Percentiles rank a stretch among this genome's conserved stretches.
phyloP scores from a whole-genome alignment of 2,329 filamentous ascomycete species.

The Penicillium sp. region DNA sequence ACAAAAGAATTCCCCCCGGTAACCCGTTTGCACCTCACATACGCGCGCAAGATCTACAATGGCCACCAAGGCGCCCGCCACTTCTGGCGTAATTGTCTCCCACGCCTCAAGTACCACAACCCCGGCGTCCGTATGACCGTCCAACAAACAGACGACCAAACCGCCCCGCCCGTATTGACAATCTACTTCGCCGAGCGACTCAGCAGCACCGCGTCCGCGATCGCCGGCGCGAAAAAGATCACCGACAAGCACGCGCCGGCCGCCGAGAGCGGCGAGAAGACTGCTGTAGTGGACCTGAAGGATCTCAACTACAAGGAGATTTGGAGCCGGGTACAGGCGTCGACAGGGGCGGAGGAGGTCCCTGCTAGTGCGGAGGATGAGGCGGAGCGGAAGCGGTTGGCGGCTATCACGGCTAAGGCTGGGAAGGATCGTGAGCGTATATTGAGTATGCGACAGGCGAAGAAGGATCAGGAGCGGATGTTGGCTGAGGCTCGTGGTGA shows the following conservation, averaged over 20 bases:
- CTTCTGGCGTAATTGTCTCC: constrained; percentile 84
- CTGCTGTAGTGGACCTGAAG: constrained; percentile 45
- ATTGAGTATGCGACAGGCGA: constrained; percentile 45
- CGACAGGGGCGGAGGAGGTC: constrained; percentile 47
- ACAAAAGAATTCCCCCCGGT: constrained; percentile 43
- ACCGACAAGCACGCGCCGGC: constrained; percentile 41
- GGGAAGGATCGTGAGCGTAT: constrained; percentile 46
- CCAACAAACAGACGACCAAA: constrained; percentile 65
- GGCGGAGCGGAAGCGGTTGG: constrained; percentile 41
- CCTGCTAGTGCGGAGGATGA: constrained; percentile 40
- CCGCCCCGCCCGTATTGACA: constrained; percentile 43
- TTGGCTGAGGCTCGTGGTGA: constrained; percentile 50
- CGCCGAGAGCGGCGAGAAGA: constrained; percentile 36
- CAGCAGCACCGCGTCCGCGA: constrained; percentile 32
- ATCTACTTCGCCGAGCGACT: constrained; percentile 47
- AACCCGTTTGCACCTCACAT: constrained; percentile 50
- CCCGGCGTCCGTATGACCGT: constrained; percentile 81
- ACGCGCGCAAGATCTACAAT: constrained; percentile 48
- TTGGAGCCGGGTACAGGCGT: constrained; percentile 46
- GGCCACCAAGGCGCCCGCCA: constrained; percentile 62
- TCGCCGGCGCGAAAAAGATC: constrained; percentile 30
- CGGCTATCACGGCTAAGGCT: constrained; percentile 40
- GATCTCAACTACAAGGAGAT: constrained; percentile 47
- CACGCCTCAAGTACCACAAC: constrained; percentile 92
- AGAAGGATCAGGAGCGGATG: constrained; percentile 51